These are phyloP conservation scores for Pezicula radicicola DNA, from an alignment of 2,329 filamentous ascomycete species.

Conservation along the genomic window DNA sequence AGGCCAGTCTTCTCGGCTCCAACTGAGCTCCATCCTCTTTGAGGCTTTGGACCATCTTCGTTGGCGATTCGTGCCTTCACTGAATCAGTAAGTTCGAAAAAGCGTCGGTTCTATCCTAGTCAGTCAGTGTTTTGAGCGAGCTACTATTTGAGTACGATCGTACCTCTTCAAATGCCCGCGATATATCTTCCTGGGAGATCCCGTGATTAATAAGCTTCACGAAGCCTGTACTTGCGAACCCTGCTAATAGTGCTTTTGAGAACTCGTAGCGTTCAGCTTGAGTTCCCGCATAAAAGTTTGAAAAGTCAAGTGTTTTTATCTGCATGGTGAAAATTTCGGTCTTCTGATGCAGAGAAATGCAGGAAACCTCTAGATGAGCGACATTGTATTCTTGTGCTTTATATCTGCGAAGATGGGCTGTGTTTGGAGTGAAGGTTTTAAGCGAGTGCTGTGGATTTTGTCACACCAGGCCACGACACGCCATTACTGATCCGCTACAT, in stretches of 20 bases:
- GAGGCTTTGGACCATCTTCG: conserved; percentile 1
- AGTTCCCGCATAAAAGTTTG: background rate
- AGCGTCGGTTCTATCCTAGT: background rate
- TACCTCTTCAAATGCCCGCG: background rate
- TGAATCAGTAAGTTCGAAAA: conserved; percentile 1
- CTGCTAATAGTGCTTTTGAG: background rate
- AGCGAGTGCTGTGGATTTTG: background rate
- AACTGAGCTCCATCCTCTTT: conserved; percentile 1
- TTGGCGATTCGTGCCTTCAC: background rate
- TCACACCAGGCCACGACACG: background rate
- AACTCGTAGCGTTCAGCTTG: conserved; percentile 1
- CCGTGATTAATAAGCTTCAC: conserved; percentile 1
- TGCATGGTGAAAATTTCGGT: background rate
- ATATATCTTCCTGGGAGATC: background rate
- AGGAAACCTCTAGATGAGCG: background rate
- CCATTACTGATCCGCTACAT: background rate
- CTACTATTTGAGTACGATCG: background rate
- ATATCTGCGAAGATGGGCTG: background rate
- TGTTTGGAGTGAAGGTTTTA: background rate
- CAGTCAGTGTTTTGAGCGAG: background rate
- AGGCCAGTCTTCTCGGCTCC: conserved; percentile 1
- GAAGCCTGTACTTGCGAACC: conserved; percentile 1
- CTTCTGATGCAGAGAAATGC: background rate
- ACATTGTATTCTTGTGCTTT: background rate
- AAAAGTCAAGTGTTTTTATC: conserved; percentile 1